These are phyloP conservation scores for Yamadazyma laniorum DNA, from an alignment of 805 yeast species.

Conservation along the genomic window DNA sequence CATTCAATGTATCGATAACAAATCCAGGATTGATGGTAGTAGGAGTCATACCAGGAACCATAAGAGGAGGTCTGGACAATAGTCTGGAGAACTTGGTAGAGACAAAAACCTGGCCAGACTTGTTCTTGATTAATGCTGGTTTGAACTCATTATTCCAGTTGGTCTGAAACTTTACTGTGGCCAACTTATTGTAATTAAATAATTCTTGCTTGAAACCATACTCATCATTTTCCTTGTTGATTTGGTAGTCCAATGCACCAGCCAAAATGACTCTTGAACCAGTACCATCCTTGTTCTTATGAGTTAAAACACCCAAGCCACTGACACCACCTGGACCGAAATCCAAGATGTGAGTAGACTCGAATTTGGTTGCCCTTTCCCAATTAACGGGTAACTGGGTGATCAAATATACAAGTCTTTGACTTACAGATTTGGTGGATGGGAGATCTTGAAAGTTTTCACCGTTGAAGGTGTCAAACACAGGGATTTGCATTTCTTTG, in stretches of 20 bases:
- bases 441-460: constrained; percentile 59
- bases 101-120: constrained; percentile 71
- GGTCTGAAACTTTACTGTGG: constrained; percentile 73
- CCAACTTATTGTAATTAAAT: constrained; percentile 60
- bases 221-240: constrained; percentile 65
- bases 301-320: constrained; percentile 94
- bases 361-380: constrained; percentile 84
- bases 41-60: constrained; percentile 99
- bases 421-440: constrained; percentile 49
- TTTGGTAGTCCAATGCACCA: constrained; percentile 68
- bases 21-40: constrained; percentile 93
- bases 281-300: constrained; percentile 97
- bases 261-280: constrained; percentile 94
- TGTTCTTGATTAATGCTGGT: constrained; percentile 79
- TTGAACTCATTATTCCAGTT: constrained; percentile 89
- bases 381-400: constrained; percentile 89
- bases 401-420: constrained; percentile 77
- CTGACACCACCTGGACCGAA: constrained; percentile 99
- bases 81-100: constrained; percentile 93
- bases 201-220: constrained; percentile 95
- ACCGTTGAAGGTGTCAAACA: constrained; percentile 87
- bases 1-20: constrained; percentile 88
- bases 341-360: constrained; percentile 86
- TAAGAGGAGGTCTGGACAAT: constrained; percentile 90
- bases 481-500: constrained; percentile 72